Base-by-base conservation (phyloP, 1,284 basidiomycete genomes). In the Ceratobasidium sp. region DNA sequence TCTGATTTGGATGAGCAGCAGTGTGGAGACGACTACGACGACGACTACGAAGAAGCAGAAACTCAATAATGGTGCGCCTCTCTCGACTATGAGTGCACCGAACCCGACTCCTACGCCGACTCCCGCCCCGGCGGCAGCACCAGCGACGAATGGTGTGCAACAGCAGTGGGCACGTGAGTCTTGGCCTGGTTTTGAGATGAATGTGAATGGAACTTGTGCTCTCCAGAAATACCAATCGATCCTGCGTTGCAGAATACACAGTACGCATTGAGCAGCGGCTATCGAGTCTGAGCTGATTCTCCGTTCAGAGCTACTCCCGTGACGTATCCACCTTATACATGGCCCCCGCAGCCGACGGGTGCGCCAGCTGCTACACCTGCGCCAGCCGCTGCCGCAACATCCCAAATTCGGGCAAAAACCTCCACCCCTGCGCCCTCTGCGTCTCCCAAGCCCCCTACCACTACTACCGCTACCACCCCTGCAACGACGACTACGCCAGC, bases 181-280 rank as follows among this genome's bases (percentile, higher is more conserved):
- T 73, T 44, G 23, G 62, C 44, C 48, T 73, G 54, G 33, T 16
- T 44, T 20, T 23, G 30, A 52, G n/a, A 52, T n/a, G 50, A 50
- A 50, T 73, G 69, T 73, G 69, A 73, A 59, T 73, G 41, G 44
- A 30, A 35, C 44, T 73, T 35, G 48, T 46, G 46, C 46, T 20
- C 16, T 33, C 30, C 81, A 86, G 90, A 90, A 81, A 91, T 92
- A 48, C 90, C 90, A 18, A 91, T 92, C 76, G 91, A 92, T 83
- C 90, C 91, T 41, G 90, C 90, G 7, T 85, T 93, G 59, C 91
- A 92, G 82, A 73, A 73, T 30, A 50, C 69, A 55, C 69, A 73
- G 69, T 73, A 73, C 69, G 69, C 69, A 62, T 12, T 50, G n/a
- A 18, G 18, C n/a, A 30, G 38, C 41, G 7, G 4, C 27, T 46